These are phyloP conservation scores for Gossypium lobatum DNA, from an alignment of 441 rosid species.

Conservation along the genomic window DNA sequence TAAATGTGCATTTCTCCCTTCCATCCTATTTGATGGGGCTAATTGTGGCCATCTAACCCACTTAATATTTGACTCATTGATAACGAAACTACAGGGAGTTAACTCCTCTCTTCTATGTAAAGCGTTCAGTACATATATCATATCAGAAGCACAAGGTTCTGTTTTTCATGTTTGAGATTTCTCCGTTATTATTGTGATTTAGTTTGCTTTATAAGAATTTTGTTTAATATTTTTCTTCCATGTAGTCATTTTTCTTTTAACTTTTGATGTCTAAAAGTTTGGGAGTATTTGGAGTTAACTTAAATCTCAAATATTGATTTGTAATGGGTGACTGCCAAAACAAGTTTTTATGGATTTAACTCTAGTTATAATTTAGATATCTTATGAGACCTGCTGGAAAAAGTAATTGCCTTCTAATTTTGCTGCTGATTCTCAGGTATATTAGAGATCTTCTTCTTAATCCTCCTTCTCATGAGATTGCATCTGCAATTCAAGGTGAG, in stretches of 20 bases:
- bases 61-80: not conserved
- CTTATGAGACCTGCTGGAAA: not conserved
- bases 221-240: not conserved
- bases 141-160: not conserved
- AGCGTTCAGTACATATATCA: not conserved
- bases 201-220: not conserved
- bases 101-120: not conserved
- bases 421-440: conserved; percentile 49
- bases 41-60: not conserved
- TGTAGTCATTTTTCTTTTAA: not conserved
- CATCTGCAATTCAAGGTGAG: conserved; percentile 83
- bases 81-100: not conserved
- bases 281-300: not conserved
- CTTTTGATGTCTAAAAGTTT: not conserved
- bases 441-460: conserved; percentile 90
- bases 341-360: not conserved
- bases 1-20: not conserved
- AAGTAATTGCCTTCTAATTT: conserved; percentile 5
- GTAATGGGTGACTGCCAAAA: not conserved
- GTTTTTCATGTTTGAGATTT: not conserved
- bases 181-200: not conserved
- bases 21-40: not conserved
- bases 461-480: conserved; percentile 91
- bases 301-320: not conserved
- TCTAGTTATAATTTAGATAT: not conserved